phyloP scores from a whole-genome alignment of 805 yeast genomes.

The Candida dajiaensis region DNA sequence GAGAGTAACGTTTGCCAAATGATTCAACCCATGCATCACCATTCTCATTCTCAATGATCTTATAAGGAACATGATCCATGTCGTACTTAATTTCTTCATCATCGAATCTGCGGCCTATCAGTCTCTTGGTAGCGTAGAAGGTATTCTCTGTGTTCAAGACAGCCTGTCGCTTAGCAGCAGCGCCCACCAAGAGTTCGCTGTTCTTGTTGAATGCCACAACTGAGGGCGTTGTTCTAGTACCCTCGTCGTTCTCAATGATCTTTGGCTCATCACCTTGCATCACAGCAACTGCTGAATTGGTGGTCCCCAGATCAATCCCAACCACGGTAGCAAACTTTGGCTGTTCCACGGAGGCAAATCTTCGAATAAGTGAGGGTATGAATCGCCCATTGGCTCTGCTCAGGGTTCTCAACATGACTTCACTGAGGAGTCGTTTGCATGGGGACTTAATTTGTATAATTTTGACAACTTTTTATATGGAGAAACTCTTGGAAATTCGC shows the following conservation, averaged over 20 bases:
- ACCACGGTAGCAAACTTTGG: constrained; percentile 35
- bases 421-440: neutral
- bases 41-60: constrained; percentile 48
- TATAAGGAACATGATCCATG: constrained; percentile 54
- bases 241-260: constrained; percentile 73
- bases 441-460: neutral
- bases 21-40: constrained; percentile 65
- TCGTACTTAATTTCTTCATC: constrained; percentile 71
- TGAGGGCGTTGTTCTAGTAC: constrained; percentile 75
- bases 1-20: constrained; percentile 44
- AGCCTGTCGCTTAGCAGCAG: constrained; percentile 73
- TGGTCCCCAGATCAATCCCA: constrained; percentile 82
- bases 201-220: constrained; percentile 57
- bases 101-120: constrained; percentile 66
- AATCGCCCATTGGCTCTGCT: neutral
- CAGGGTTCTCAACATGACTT: neutral
- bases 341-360: neutral
- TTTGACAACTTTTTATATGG: neutral
- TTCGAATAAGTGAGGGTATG: neutral
- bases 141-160: constrained; percentile 71
- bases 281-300: constrained; percentile 81
- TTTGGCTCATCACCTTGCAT: constrained; percentile 58
- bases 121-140: constrained; percentile 74
- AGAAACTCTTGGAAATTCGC: neutral
- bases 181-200: constrained; percentile 50